These are phyloP conservation scores for Tetraselmis striata DNA, from an alignment of 139 green algal genomes.

Conservation along the genomic window DNA sequence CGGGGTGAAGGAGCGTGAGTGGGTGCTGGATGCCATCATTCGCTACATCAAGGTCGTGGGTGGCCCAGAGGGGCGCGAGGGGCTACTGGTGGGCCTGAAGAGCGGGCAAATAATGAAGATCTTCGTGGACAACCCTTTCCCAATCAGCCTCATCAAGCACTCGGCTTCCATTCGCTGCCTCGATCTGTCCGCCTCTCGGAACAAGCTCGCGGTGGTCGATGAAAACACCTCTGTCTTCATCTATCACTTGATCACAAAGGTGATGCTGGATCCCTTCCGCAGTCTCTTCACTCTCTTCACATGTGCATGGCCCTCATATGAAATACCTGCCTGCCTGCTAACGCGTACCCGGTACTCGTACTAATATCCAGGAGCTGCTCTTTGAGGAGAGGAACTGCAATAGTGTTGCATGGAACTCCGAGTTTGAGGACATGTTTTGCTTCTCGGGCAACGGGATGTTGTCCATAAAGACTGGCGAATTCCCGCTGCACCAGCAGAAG, in stretches of 20 bases:
- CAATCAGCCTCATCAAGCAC: constrained; percentile 67
- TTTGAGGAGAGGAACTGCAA: constrained; percentile 63
- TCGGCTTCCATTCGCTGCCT: constrained; percentile 47
- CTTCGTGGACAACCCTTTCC: constrained; percentile 74
- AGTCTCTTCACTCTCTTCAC: no score
- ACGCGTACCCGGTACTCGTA: no score
- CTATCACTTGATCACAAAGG: constrained; percentile 69
- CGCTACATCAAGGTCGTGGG: constrained; percentile 76
- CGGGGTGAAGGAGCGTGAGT: constrained; percentile 60
- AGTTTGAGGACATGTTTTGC: constrained; percentile 82
- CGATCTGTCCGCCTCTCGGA: constrained; percentile 40
- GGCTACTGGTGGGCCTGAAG: constrained; percentile 70
- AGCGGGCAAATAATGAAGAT: constrained; percentile 60
- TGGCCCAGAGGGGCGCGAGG: constrained; percentile 53
- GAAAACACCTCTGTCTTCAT: constrained; percentile 58
- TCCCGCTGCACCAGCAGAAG: constrained; percentile 68
- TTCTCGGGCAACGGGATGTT: constrained; percentile 68
- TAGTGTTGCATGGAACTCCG: constrained; percentile 74
- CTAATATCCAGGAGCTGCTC: constrained; percentile 43
- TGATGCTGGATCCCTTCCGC: no score
- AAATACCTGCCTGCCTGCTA: no score
- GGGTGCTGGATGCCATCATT: constrained; percentile 65
- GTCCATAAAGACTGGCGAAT: constrained; percentile 69
- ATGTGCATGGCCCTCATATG: no score
- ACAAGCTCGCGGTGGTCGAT: constrained; percentile 76